Percentiles rank a stretch among this genome's conserved stretches.
Conservation (phyloP, 202 grass and related monocot species). For the Brachypodium distachyon region DNA sequence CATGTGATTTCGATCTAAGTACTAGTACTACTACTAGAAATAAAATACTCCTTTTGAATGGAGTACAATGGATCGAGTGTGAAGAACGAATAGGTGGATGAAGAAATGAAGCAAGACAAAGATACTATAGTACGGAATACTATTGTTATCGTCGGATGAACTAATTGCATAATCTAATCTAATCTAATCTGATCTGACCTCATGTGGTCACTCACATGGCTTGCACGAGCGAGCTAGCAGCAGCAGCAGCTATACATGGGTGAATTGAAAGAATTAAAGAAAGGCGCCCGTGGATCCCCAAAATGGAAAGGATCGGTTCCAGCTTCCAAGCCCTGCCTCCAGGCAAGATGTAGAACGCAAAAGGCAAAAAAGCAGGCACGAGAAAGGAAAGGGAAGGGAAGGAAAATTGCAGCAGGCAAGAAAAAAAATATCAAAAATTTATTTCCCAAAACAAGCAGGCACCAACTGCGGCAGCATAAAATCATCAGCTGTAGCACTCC, state of each 20-base stretch:
- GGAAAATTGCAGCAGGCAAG: neutral
- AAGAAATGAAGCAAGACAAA: neutral
- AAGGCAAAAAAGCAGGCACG: neutral
- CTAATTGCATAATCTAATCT: neutral
- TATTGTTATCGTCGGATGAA: neutral
- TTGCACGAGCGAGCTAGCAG: too few species aligned
- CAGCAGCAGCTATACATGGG: neutral
- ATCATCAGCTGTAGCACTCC: conserved; percentile 25
- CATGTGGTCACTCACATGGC: too few species aligned
- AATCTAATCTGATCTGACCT: neutral
- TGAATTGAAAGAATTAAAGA: neutral
- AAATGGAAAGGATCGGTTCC: conserved; percentile 24
- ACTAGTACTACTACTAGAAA: too few species aligned
- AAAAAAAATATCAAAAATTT: neutral
- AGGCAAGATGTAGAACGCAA: conserved; percentile 1
- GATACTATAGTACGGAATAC: too few species aligned
- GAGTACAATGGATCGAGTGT: neutral
- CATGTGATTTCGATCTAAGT: neutral
- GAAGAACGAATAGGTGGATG: neutral
- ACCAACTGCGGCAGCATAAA: conserved; percentile 27
- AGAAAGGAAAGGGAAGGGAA: conserved; percentile 1
- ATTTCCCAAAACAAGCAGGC: conserved; percentile 33
- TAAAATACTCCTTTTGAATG: neutral
- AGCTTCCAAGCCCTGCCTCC: too few species aligned
- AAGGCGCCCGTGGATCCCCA: conserved; percentile 1